These are phyloP conservation scores for Tanacetum coccineum DNA, from an alignment of 129 eudicot genomes.

Conservation along the genomic window DNA sequence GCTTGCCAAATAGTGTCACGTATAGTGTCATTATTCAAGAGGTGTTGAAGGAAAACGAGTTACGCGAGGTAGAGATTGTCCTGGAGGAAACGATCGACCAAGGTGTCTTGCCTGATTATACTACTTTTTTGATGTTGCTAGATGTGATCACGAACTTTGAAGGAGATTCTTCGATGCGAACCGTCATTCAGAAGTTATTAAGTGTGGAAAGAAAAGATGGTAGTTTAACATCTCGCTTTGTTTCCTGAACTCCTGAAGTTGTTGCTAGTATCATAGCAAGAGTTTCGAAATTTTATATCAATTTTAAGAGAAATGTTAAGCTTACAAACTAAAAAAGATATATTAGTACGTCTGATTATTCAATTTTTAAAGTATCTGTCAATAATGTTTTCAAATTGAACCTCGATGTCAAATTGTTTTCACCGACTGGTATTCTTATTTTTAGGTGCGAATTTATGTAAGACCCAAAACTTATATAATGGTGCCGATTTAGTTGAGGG, in stretches of 20 bases:
- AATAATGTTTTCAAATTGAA: no score
- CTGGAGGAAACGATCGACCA: conserved; percentile 3
- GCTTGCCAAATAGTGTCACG: neutral
- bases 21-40: conserved; percentile 2
- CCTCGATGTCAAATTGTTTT: no score
- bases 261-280: no score
- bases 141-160: neutral
- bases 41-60: neutral
- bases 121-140: neutral
- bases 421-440: no score
- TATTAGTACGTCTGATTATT: no score
- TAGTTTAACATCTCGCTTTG: neutral
- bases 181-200: neutral
- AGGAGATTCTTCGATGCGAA: neutral
- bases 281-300: no score
- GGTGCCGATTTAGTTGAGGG: no score
- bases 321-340: no score
- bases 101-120: conserved; percentile 4
- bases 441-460: no score
- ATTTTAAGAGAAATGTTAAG: no score
- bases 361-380: no score
- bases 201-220: neutral
- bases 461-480: no score
- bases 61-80: neutral
- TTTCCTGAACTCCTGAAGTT: neutral